Evolutionary conservation across 208 protist genomes (phyloP).

Genomic region (Tritrichomonas foetus): DNA sequence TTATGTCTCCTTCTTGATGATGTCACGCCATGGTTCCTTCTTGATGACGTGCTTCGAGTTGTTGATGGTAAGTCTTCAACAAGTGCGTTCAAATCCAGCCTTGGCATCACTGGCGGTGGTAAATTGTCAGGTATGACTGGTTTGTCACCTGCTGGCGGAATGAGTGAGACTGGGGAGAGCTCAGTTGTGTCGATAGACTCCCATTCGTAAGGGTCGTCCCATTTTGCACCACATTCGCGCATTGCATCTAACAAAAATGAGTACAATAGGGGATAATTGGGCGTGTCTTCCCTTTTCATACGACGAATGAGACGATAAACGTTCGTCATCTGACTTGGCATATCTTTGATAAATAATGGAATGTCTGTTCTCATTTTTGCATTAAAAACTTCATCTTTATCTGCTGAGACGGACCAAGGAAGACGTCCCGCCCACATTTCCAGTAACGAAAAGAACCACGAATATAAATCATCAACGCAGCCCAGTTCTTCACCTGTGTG

Average conservation of each 20-base stretch:
- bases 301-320: not conserved
- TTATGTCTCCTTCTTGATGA: no score
- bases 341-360: not conserved
- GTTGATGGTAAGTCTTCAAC: no score
- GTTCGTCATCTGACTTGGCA: not conserved
- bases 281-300: not conserved
- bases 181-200: not conserved
- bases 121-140: not conserved
- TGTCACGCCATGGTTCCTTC: no score
- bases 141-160: not conserved
- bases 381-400: not conserved
- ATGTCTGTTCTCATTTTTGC: not conserved
- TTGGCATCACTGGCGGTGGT: not conserved
- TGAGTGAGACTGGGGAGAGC: not conserved
- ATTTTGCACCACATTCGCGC: not conserved
- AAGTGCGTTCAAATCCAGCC: no score
- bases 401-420: not conserved
- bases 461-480: not conserved
- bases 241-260: slow-evolving; percentile 29
- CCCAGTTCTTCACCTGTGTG: not conserved
- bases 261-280: not conserved
- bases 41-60: no score
- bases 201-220: slow-evolving; percentile 7
- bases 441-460: not conserved
- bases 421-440: not conserved